Evolutionary conservation across 1,284 basidiomycete species (phyloP).

Genomic region (Athelia sp.): DNA sequence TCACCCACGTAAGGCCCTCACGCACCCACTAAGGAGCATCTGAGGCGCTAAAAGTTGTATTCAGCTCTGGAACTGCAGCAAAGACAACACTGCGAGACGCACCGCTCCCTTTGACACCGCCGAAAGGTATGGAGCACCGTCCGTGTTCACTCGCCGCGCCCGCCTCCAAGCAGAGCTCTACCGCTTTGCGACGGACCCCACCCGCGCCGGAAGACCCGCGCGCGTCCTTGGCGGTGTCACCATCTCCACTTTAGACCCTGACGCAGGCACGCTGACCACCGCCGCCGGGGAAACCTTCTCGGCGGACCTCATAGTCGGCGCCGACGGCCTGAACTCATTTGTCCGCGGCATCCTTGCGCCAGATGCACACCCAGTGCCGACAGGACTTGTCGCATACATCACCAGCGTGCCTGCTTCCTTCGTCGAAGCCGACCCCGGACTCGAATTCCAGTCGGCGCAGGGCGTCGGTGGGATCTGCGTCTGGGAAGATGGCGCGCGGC

Average conservation of each 20-base stretch:
- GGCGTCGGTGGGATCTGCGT: neutral
- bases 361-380: neutral
- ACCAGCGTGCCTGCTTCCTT: neutral
- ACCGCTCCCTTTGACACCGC: neutral
- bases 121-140: neutral
- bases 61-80: neutral
- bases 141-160: neutral
- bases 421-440: neutral
- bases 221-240: neutral
- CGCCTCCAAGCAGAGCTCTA: neutral
- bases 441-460: neutral
- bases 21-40: too few species aligned
- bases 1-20: neutral
- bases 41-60: neutral
- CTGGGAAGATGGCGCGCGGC: neutral
- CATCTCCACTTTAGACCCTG: neutral
- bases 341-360: neutral
- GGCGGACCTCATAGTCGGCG: neutral
- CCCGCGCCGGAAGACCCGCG: neutral
- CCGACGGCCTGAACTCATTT: neutral
- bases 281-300: neutral
- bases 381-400: neutral
- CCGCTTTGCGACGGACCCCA: neutral
- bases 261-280: neutral
- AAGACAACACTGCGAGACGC: neutral